Evolutionary conservation across 371 early-diverging fungal genomes (phyloP), one percentile per base, ranked within the genome.

Genomic region (Haplosporangium sp.): DNA sequence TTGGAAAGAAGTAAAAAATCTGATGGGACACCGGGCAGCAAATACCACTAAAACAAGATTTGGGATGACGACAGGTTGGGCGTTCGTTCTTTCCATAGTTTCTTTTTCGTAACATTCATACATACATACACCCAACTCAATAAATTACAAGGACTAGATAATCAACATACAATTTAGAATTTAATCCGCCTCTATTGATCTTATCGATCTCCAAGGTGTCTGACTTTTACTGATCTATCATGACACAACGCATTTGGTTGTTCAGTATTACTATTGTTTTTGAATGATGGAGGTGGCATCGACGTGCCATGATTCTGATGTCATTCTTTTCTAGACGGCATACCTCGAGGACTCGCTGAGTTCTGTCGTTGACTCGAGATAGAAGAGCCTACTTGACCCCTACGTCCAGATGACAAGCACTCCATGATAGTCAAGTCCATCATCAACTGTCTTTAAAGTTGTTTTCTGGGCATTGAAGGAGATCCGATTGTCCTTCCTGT

Each of bases 1-100:
- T 89, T 61, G 89, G 88, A 62, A 84, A 76, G 71, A 84, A 84
- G 77, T 63, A 58, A 38, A 56, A 58, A 38, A 56, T 13, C 9
- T 19, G 27, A 39, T 9, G 27, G 27, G 27, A 27, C 10, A 59
- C 27, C 27, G 34, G 47, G 27, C 27, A 27, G 27, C 27, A 27
- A 45, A 17, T 44, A 58, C 59, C 35, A 11, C 7, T 3, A 58
- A 35, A 0, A 58, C 59, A 53, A 53, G 8, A 53, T 10, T 19
- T 53, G 53, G 53, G 27, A 53, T 19, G 20, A 27, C 53, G 53
- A 20, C 53, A 53, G 13, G 13, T 47, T 47, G 47, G 47, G 47
- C 15, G 47, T 47, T 47, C 47, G 47, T 47, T 15, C 27, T 27
- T 47, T 11, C 47, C 13, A 47, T 47, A 15, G 15, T 11, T 47